A percentile compares a stretch with the other conserved stretches of the same genome.
Evolutionary conservation across 768 basidiomycete genomes (phyloP).

Genomic region (Boletus subcaerulescens): DNA sequence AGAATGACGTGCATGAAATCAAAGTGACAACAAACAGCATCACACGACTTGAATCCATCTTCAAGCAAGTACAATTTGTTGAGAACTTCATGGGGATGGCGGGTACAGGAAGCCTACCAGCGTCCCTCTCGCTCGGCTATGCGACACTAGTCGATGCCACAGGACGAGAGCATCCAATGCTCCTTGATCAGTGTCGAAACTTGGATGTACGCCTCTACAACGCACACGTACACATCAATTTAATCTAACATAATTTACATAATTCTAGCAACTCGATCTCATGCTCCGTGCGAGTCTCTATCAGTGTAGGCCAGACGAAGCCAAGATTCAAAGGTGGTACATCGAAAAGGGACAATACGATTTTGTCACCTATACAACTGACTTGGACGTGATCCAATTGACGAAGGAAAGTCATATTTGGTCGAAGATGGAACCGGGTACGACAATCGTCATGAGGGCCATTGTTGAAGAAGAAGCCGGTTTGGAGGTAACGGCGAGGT

Average conservation of each 20-base stretch:
- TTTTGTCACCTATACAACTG: neutral
- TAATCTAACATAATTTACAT: neutral
- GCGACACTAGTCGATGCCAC: neutral
- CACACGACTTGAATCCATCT: neutral
- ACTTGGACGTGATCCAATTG: neutral
- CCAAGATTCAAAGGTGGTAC: neutral
- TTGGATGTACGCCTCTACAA: neutral
- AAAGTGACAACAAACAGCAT: neutral
- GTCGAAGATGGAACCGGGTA: neutral
- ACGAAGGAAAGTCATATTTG: neutral
- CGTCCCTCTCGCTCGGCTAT: neutral
- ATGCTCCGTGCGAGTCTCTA: neutral
- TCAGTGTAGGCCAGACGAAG: neutral
- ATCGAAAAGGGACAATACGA: neutral
- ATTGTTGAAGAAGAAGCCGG: neutral
- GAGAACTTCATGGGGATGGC: neutral
- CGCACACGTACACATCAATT: neutral
- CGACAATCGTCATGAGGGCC: slow-evolving; percentile 1
- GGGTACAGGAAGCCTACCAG: neutral
- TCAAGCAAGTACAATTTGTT: neutral
- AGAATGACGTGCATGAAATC: neutral
- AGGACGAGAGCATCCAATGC: neutral
- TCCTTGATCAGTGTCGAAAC: slow-evolving; percentile 1
- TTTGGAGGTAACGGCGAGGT: neutral
- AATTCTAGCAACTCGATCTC: neutral